Evolutionary conservation across 371 early-diverging fungal species (phyloP), one percentile per base, ranked within the genome.

Genomic region (Vavraia culicis): DNA sequence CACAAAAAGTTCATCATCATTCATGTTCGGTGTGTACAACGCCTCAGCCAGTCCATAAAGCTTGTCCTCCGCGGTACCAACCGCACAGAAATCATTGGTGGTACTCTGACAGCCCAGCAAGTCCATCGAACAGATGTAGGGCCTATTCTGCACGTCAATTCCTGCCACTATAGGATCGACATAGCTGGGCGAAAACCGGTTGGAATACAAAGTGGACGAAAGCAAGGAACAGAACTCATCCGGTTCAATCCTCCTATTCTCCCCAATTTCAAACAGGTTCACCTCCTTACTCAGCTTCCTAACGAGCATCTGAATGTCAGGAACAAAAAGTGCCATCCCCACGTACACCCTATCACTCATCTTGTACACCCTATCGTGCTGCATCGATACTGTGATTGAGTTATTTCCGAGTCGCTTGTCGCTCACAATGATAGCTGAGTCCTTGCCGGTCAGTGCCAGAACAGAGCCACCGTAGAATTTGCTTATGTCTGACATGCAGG

Each of bases 41-140:
- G 82, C 76, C 72, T 98, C 99, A 69, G 88, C 85, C 76, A 89
- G 83, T 56, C 99, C 99, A 58, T 80, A 85, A 50, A 98, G 73
- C 62, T 83, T 82, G 15, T 77, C 72, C 27, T 69, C 63, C 21
- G 95, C 82, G 9, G 91, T 91, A 53, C 99, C 99, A 46, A 76
- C 74, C 20, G 90, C 88, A 22, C 84, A 84, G 77, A 95, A 95
- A 67, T 88, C 88, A 50, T 79, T 76, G 21, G 93, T 81, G 64
- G 77, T 80, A 69, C 81, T 82, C 62, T 84, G 77, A 69, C 89
- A 89, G 33, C 99, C 99, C 62, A 98, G 83, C 57, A 83, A 69
- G 67, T 98, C 99, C 80, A 82, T 88, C 33, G 77, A 72, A 71
- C 84, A 85, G 51, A 94, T 84, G 67, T 80, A 91, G 18, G 94